Conservation (phyloP, 2,329 filamentous ascomycete species). For the Colletotrichum coccodes region DNA sequence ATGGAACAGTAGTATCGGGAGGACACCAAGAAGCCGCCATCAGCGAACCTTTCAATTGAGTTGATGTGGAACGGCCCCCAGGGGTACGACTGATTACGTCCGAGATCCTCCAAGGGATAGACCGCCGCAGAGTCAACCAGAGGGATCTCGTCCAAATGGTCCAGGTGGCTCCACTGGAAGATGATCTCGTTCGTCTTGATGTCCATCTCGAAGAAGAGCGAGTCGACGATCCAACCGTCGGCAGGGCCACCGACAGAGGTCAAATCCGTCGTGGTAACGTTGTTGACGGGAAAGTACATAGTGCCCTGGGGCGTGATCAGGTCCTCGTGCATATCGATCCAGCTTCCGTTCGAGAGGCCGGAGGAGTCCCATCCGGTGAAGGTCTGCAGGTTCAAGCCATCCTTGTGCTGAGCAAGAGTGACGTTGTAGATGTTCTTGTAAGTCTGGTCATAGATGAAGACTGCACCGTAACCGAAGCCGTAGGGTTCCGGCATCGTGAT, state of each 20-base stretch:
- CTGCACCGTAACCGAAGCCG: slow-evolving; percentile 44
- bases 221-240: slow-evolving; percentile 45
- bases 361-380: slow-evolving; percentile 16
- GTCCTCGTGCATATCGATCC: slow-evolving; percentile 50
- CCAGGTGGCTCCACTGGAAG: slow-evolving; percentile 52
- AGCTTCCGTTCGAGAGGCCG: slow-evolving; percentile 4
- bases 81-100: slow-evolving; percentile 41
- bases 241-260: slow-evolving; percentile 37
- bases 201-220: slow-evolving; percentile 54
- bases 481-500: slow-evolving; percentile 37
- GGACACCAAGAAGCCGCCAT: slow-evolving; percentile 66
- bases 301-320: slow-evolving; percentile 51
- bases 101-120: slow-evolving; percentile 37
- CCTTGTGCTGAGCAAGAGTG: slow-evolving; percentile 2
- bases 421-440: slow-evolving; percentile 37
- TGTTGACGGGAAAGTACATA: slow-evolving; percentile 51
- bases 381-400: slow-evolving; percentile 18
- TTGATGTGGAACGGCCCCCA: slow-evolving; percentile 70
- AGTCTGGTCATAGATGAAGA: slow-evolving; percentile 41
- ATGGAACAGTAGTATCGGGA: slow-evolving; percentile 59
- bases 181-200: slow-evolving; percentile 49
- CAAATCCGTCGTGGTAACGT: slow-evolving; percentile 39
- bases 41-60: slow-evolving; percentile 60
- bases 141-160: slow-evolving; percentile 37
- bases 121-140: neutral